Evolutionary conservation across 495 filamentous ascomycete species (phyloP), one percentile per base, ranked within the genome.

Genomic region (Tuber magnatum): DNA sequence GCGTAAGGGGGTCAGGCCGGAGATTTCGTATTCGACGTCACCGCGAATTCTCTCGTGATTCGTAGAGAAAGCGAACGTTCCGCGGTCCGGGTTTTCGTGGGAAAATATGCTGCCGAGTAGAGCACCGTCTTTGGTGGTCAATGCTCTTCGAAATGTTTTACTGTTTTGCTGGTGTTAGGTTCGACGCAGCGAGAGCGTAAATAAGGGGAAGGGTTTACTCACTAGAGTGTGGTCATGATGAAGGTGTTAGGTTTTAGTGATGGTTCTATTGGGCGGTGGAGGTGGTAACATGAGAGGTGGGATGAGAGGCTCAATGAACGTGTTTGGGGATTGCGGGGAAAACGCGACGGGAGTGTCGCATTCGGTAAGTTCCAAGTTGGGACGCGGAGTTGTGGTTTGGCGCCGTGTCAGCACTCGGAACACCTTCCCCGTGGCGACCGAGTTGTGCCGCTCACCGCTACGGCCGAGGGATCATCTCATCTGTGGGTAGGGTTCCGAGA

Each of bases 11-110:
- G 72, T 39, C 8, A 81, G 75, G 7, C 75, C 71, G 0, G 90
- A 86, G n/a, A 93, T 84, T 24, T 84, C 84, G 71, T 89, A 88
- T 41, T 88, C 87, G 22, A 97, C 84, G 74, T 93, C 88, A 72
- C 86, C 84, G 68, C 87, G 85, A 18, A 88, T 80, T 76, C 90
- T 90, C n/a, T 87, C 86, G 74, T 87, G 87, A 68, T 89, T 89
- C 51, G 86, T 85, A 74, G 87, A 87, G 71, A 85, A 83, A 82
- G 89, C 90, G 76, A 94, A 89, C 10, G 86, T 84, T 42, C 84
- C 77, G 20, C 70, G 71, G 42, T 82, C 76, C 7, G 72, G 44
- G 70, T 75, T 76, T 9, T 71, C 72, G 4, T 71, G 74, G 71
- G 77, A 80, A 72, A 82, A 78, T 38, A 82, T 75, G 4, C 69